Evolutionary conservation across 2,329 filamentous ascomycete species (phyloP), one percentile per base, ranked within the genome.

Genomic region (Teratosphaeria gauchensis): DNA sequence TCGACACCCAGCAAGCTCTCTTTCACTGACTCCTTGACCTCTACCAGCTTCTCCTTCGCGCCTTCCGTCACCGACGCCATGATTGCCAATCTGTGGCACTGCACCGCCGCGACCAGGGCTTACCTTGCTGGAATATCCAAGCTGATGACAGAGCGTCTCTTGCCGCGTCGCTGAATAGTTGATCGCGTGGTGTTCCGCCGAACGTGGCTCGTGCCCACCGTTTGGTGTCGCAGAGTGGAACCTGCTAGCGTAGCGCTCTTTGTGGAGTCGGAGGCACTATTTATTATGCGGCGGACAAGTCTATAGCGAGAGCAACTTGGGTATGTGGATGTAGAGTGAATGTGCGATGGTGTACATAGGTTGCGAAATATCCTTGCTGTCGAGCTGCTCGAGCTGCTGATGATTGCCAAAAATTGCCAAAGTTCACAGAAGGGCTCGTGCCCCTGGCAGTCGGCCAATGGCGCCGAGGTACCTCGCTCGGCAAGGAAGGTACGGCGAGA

Each of bases 31-130:
- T 48, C 42, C 42, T 48, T 48, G n/a, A 21, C 42, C 42, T 48
- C 42, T n/a, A 60, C 73, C 59, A 68, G 53, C 58, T 60, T 65
- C 69, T 78, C 77, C 65, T 75, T 74, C 62, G 79, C 75, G 68
- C 73, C 84, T 78, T 92, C 90, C 78, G 90, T 95, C 73, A 95
- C 84, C 62, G 82, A 62, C 30, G 69, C 66, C 68, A 73, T 73
- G 63, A 67, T 68, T 53, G 62, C 58, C 32, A 65, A 64, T 57
- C 62, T 63, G 55, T 66, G 61, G 59, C 67, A 68, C 68, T 71
- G 67, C 68, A 70, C 58, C 58, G 59, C 62, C 42, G 56, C 56
- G 58, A 21, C 51, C 51, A 53, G 51, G 28, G 31, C 51, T 53
- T 48, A 48, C 42, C 42, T 48, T 11, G 42, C 55, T 56, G 30